These are phyloP conservation scores for Marsdenia floribunda DNA, from an alignment of 257 asterid species.

Conservation along the genomic window DNA sequence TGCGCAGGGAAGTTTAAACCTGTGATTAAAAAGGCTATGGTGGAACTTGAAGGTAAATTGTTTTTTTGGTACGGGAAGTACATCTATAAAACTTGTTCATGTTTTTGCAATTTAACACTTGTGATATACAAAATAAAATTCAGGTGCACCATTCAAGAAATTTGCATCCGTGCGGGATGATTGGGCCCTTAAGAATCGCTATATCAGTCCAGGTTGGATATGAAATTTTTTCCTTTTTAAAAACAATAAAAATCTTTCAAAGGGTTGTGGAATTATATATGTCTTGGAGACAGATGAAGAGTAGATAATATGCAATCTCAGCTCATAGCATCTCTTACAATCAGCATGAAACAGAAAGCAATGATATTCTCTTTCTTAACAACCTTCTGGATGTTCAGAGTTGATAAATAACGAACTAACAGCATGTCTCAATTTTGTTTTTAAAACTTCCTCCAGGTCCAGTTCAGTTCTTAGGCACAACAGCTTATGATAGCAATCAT, in stretches of 20 bases:
- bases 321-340: background rate
- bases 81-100: background rate
- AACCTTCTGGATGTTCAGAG: background rate
- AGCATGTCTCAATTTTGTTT: background rate
- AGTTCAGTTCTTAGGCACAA: slow-evolving; percentile 71
- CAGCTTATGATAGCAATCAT: slow-evolving; percentile 51
- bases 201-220: slow-evolving; percentile 65
- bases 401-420: background rate
- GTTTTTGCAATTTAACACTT: background rate
- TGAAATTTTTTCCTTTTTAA: background rate
- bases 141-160: slow-evolving; percentile 91
- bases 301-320: background rate
- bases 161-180: slow-evolving; percentile 67
- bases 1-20: slow-evolving; percentile 85
- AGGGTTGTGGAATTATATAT: background rate
- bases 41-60: slow-evolving; percentile 75
- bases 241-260: background rate
- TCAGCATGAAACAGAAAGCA: too few relatives aligned
- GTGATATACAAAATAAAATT: background rate
- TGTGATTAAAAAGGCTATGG: slow-evolving; percentile 99
- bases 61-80: background rate
- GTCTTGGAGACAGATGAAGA: background rate
- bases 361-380: background rate
- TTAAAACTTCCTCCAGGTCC: slow-evolving; percentile 50
- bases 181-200: slow-evolving; percentile 85